Evolutionary conservation across 805 yeast genomes (phyloP).

Genomic region (Yamadazyma sp.): DNA sequence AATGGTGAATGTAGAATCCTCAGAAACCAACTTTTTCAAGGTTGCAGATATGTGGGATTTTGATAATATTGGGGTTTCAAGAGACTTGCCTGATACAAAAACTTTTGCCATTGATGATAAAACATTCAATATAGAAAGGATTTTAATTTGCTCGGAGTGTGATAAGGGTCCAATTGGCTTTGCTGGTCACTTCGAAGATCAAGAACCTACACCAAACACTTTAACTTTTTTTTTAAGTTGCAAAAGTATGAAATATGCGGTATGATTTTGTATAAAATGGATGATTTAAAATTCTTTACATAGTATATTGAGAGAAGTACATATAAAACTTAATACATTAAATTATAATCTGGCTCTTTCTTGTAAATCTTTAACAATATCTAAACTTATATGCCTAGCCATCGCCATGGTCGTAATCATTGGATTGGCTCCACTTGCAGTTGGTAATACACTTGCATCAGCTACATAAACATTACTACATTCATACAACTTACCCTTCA

Average conservation of each 20-base stretch:
- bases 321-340: too few relatives aligned
- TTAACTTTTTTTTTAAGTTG: constrained; percentile 44
- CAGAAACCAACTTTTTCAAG: constrained; percentile 30
- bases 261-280: too few relatives aligned
- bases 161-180: constrained; percentile 77
- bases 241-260: constrained; percentile 40
- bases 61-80: constrained; percentile 75
- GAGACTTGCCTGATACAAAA: constrained; percentile 27
- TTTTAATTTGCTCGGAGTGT: constrained; percentile 71
- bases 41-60: constrained; percentile 72
- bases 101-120: constrained; percentile 16
- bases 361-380: constrained; percentile 31
- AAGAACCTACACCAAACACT: constrained; percentile 29
- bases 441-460: constrained; percentile 49
- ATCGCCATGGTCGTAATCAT: constrained; percentile 49
- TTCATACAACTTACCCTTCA: constrained; percentile 45
- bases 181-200: constrained; percentile 40
- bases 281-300: too few relatives aligned
- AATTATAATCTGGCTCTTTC: constrained; percentile 23
- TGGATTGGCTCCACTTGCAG: constrained; percentile 55
- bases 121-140: constrained; percentile 42
- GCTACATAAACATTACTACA: constrained; percentile 47
- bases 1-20: constrained; percentile 19
- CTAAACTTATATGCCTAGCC: constrained; percentile 41
- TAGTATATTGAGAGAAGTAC: not conserved